These are phyloP conservation scores for Scenedesmus sp. DNA, from an alignment of 163 green algal species.

Conservation along the genomic window DNA sequence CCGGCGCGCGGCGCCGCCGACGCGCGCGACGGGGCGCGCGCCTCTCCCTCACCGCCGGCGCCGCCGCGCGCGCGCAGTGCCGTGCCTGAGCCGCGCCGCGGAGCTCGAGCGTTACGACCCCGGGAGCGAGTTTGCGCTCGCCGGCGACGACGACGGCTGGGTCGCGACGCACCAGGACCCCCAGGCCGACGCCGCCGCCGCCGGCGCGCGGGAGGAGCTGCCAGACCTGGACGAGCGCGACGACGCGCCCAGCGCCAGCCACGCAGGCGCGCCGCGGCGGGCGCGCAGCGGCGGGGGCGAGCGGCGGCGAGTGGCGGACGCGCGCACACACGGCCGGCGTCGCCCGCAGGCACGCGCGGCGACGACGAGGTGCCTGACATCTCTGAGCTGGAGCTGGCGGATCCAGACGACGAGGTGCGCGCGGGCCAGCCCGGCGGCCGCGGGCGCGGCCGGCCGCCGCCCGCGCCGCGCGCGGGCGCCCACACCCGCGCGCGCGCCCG, in stretches of 20 bases:
- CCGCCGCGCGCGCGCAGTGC: too few relatives aligned
- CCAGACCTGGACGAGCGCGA: slow-evolving; percentile 37
- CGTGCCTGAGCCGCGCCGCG: slow-evolving; percentile 74
- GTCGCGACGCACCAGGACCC: slow-evolving; percentile 67
- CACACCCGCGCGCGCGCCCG: background rate
- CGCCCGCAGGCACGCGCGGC: background rate
- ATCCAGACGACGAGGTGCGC: slow-evolving; percentile 71
- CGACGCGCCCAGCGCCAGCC: background rate
- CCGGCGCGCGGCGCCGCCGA: too few relatives aligned
- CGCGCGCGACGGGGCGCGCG: too few relatives aligned
- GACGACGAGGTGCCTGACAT: slow-evolving; percentile 84
- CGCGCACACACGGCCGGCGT: slow-evolving; percentile 8
- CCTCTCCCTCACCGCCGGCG: too few relatives aligned
- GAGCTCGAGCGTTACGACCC: slow-evolving; percentile 69
- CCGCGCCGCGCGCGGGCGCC: too few relatives aligned
- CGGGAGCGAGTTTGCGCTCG: slow-evolving; percentile 68
- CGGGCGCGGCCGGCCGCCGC: too few relatives aligned
- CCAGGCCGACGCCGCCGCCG: slow-evolving; percentile 11
- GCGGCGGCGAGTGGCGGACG: slow-evolving; percentile 9
- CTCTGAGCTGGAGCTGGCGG: slow-evolving; percentile 73
- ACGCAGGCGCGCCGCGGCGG: background rate
- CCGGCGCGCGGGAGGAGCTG: slow-evolving; percentile 21
- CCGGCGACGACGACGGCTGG: slow-evolving; percentile 78
- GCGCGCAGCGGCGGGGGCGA: background rate
- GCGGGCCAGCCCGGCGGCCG: too few relatives aligned